phyloP scores from a whole-genome alignment of 306 rosid genomes.

The Lathyrus tuberosus region DNA sequence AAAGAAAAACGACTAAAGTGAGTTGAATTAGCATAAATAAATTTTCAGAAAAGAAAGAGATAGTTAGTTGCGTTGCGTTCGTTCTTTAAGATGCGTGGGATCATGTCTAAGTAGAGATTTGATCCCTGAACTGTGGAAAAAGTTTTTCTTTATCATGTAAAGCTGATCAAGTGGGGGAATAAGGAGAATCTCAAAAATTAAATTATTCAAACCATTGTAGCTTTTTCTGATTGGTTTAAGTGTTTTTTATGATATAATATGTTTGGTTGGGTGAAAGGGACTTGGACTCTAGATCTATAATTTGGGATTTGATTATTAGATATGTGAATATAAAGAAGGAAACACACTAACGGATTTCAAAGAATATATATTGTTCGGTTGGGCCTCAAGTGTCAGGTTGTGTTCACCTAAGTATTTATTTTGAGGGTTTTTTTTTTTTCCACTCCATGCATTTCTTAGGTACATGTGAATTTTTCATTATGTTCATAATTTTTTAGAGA shows the following conservation, averaged over 20 bases:
- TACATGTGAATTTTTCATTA: too few species aligned
- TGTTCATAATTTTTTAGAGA: too few species aligned
- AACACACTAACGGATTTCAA: background rate
- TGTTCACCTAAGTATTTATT: too few species aligned
- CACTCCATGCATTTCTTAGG: too few species aligned
- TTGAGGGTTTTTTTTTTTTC: too few species aligned
- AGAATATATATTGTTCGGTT: background rate
- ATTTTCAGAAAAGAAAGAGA: conserved; percentile 14
- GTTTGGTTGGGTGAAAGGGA: conserved; percentile 1
- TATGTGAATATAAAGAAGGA: background rate
- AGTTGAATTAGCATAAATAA: conserved; percentile 41
- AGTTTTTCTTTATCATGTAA: conserved; percentile 67
- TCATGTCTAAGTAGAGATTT: conserved; percentile 45
- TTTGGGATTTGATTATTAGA: conserved; percentile 5
- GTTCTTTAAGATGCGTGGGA: conserved; percentile 51
- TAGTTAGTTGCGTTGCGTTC: conserved; percentile 31
- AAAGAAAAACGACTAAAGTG: conserved; percentile 21
- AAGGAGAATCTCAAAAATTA: background rate
- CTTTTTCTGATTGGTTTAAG: conserved; percentile 1
- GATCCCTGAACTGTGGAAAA: conserved; percentile 82
- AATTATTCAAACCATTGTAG: background rate
- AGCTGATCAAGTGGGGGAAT: conserved; percentile 44
- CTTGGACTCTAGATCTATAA: background rate
- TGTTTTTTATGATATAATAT: background rate
- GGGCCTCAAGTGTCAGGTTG: background rate